Percentiles rank a stretch among this genome's conserved stretches.
Evolutionary conservation across 345 rosid genomes (phyloP).

Genomic region (Arabis alpina): DNA sequence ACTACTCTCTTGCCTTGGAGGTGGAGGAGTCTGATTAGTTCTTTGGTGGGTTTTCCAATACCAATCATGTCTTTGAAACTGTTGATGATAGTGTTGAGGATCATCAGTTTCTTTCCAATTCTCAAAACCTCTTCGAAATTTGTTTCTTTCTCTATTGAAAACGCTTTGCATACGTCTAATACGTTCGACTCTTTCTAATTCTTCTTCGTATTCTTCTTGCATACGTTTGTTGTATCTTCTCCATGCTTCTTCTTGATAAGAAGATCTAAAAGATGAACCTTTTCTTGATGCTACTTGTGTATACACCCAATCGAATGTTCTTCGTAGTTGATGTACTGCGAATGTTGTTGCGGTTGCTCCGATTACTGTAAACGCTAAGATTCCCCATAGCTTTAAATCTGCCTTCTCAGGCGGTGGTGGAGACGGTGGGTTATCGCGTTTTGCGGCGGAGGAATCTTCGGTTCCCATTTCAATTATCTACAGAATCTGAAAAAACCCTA

Average conservation of each 20-base stretch:
- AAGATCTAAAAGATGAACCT: slow-evolving; percentile 62
- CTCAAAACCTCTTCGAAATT: slow-evolving; percentile 69
- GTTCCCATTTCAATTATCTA: too few relatives aligned
- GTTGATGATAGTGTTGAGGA: slow-evolving; percentile 62
- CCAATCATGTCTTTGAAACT: slow-evolving; percentile 97
- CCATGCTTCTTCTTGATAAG: slow-evolving; percentile 88
- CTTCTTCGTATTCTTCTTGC: slow-evolving; percentile 97
- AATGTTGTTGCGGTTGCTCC: slow-evolving; percentile 94
- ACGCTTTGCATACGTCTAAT: slow-evolving; percentile 98
- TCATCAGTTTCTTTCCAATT: slow-evolving; percentile 75
- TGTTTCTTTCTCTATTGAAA: slow-evolving; percentile 88
- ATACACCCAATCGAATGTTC: slow-evolving; percentile 78
- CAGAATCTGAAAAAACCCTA: too few relatives aligned
- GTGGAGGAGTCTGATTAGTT: slow-evolving; percentile 52
- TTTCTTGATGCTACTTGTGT: slow-evolving; percentile 67
- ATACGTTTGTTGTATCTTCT: slow-evolving; percentile 82
- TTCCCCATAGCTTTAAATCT: slow-evolving; percentile 72
- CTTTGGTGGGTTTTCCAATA: slow-evolving; percentile 86
- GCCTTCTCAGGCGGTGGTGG: slow-evolving; percentile 47
- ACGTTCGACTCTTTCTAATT: slow-evolving; percentile 97
- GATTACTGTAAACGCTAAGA: slow-evolving; percentile 69
- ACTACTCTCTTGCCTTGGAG: slow-evolving; percentile 54
- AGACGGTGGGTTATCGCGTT: slow-evolving; percentile 42
- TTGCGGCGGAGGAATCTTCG: slow-evolving; percentile 42
- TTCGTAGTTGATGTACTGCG: slow-evolving; percentile 80